phyloP scores from a whole-genome alignment of 441 rosid genomes.

The Omphalea diandra region DNA sequence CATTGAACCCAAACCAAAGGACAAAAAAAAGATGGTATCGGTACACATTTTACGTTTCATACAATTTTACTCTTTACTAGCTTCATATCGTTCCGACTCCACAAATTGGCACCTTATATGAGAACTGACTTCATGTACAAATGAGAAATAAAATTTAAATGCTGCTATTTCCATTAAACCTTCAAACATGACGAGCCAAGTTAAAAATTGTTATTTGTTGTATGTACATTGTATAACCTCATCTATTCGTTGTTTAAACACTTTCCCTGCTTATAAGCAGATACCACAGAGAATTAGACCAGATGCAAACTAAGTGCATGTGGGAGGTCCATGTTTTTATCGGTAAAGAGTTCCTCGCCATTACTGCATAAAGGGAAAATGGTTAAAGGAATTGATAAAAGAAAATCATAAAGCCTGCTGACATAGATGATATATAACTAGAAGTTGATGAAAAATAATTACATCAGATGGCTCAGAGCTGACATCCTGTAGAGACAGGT shows the following conservation, averaged over 20 bases:
- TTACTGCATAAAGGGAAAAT: constrained; percentile 40
- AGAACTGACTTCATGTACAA: neutral
- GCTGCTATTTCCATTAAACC: constrained; percentile 12
- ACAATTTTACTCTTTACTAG: too few relatives aligned
- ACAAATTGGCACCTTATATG: neutral
- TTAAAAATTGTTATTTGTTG: neutral
- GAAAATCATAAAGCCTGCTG: neutral
- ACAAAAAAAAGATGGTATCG: too few relatives aligned
- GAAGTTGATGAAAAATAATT: constrained; percentile 15
- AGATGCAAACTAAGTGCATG: constrained; percentile 43
- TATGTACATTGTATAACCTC: constrained; percentile 22
- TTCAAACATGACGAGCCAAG: neutral
- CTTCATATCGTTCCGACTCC: too few relatives aligned
- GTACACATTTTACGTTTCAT: too few relatives aligned
- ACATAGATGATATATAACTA: neutral
- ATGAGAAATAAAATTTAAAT: neutral
- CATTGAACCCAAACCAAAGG: too few relatives aligned
- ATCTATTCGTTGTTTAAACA: constrained; percentile 1
- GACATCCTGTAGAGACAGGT: constrained; percentile 98
- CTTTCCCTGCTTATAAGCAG: neutral
- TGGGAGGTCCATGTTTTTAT: constrained; percentile 57
- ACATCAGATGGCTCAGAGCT: constrained; percentile 91
- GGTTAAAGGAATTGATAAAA: neutral
- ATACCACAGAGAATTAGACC: neutral
- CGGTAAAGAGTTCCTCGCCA: constrained; percentile 56